Base-by-base conservation (phyloP, 2,329 filamentous ascomycete genomes). In the Botrytis elliptica region DNA sequence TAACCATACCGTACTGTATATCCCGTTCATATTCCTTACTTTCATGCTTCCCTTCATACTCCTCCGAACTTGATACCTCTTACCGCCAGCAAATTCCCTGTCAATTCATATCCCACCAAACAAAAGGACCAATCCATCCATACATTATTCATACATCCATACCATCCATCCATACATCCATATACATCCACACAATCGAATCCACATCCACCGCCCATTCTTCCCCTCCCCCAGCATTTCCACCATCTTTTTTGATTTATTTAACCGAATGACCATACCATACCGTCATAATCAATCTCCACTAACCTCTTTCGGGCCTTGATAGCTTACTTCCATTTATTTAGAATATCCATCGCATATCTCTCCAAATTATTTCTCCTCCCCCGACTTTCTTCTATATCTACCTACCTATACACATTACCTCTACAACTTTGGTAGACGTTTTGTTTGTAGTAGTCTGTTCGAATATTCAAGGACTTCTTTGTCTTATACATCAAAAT, bases 201-300 rank as follows among this genome's bases (percentile, higher is more conserved):
- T 29, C 42, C 40, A 42, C 49, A n/a, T n/a, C 49, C 14, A 55
- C 12, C 49, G 4, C 49, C 49, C 49, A 52, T 44, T 44, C 22
- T 65, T 9, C 63, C 63, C 63, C 63, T 49, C 42, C 63, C 42
- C 63, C 63, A 66, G 63, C 63, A 49, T 49, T 66, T 66, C 38
- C 36, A 64, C 9, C 62, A 36, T 38, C 16, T 9, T 25, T 20
- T 8, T 44, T 9, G 4, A 44, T 46, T 40, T 16, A 36, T 49
- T 66, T 46, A 65, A 25, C 62, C 62, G n/a, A 46, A 33, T 65
- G 40, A 6, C 62, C 42, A 29, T 46, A 2, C n/a, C n/a, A 29
- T 46, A 22, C n/a, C 40, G 40, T 65, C 62, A 64, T 64, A 46
- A 38, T 59, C 33, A 59, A 25, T 55, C 36, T 42, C 60, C 60